These are phyloP conservation scores for Capronia americana DNA, from an alignment of 2,329 filamentous ascomycete genomes.

Conservation along the genomic window DNA sequence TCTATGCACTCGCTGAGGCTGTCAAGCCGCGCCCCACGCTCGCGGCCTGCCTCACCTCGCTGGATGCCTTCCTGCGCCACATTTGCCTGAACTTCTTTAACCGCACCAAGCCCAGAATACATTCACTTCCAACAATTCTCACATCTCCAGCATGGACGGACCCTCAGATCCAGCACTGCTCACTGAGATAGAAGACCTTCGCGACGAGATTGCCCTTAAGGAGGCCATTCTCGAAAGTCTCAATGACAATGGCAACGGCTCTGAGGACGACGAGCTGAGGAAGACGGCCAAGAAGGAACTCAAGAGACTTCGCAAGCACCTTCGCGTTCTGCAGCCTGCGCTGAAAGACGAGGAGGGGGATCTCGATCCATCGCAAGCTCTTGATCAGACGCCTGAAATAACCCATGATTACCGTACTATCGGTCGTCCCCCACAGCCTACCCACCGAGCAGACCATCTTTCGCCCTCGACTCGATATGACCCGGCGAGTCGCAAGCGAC, in stretches of 20 bases:
- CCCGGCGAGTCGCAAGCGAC: slow-evolving; percentile 36
- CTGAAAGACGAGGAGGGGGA: slow-evolving; percentile 1
- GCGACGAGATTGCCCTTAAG: slow-evolving; percentile 36
- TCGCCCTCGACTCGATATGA: slow-evolving; percentile 17
- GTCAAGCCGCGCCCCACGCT: not conserved
- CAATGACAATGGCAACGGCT: slow-evolving; percentile 17
- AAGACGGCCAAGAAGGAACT: slow-evolving; percentile 21
- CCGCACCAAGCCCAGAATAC: not conserved
- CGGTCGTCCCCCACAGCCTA: slow-evolving; percentile 4
- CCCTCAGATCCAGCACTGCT: slow-evolving; percentile 16
- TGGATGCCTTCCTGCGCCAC: slow-evolving; percentile 11
- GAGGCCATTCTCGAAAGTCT: slow-evolving; percentile 33
- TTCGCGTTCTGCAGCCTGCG: slow-evolving; percentile 19
- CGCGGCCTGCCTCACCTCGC: slow-evolving; percentile 1
- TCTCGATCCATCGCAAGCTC: not conserved
- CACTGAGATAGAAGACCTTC: slow-evolving; percentile 31
- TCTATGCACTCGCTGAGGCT: not conserved
- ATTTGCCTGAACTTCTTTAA: not conserved
- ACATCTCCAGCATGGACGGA: slow-evolving; percentile 24
- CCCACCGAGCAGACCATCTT: slow-evolving; percentile 7
- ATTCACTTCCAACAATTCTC: not conserved
- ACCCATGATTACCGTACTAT: not conserved
- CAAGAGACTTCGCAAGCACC: slow-evolving; percentile 22
- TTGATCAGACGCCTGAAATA: not conserved
- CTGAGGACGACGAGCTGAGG: slow-evolving; percentile 25